A percentile compares a stretch with the other conserved stretches of the same genome.
phyloP scores from a whole-genome alignment of 768 basidiomycete genomes.

The Collybia sordida region DNA sequence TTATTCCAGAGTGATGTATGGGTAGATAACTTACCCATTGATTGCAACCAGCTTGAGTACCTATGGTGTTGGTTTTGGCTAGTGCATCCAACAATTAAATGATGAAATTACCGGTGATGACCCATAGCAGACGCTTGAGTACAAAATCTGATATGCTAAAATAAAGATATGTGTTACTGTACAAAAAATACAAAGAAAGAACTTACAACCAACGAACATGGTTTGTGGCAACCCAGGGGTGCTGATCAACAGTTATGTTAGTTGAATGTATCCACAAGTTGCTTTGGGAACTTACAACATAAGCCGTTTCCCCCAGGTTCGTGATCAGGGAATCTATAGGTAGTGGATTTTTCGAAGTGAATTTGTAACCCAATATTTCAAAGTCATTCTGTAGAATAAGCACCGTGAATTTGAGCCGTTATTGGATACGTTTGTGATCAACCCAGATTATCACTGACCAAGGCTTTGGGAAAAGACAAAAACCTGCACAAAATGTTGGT shows the following conservation, averaged over 20 bases:
- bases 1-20: background rate
- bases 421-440: background rate
- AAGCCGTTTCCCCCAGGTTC: slow-evolving; percentile 54
- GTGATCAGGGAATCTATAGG: slow-evolving; percentile 54
- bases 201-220: slow-evolving; percentile 61
- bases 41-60: slow-evolving; percentile 56
- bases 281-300: slow-evolving; percentile 35
- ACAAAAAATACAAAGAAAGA: background rate
- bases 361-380: slow-evolving; percentile 47
- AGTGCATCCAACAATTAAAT: slow-evolving; percentile 23
- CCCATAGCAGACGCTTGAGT: slow-evolving; percentile 58
- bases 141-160: slow-evolving; percentile 52
- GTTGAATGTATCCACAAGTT: background rate
- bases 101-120: slow-evolving; percentile 45
- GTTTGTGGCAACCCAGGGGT: slow-evolving; percentile 56
- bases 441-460: slow-evolving; percentile 26
- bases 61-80: slow-evolving; percentile 32
- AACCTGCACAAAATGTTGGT: slow-evolving; percentile 31
- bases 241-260: slow-evolving; percentile 22
- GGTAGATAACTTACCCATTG: slow-evolving; percentile 46
- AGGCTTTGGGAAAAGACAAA: slow-evolving; percentile 56
- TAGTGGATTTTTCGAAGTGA: slow-evolving; percentile 36
- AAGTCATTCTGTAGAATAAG: slow-evolving; percentile 47
- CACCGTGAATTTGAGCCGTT: background rate
- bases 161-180: background rate